A percentile compares a stretch with the other conserved stretches of the same genome.
These are phyloP conservation scores for Candida oleophila DNA, from an alignment of 805 yeast genomes.

Conservation along the genomic window DNA sequence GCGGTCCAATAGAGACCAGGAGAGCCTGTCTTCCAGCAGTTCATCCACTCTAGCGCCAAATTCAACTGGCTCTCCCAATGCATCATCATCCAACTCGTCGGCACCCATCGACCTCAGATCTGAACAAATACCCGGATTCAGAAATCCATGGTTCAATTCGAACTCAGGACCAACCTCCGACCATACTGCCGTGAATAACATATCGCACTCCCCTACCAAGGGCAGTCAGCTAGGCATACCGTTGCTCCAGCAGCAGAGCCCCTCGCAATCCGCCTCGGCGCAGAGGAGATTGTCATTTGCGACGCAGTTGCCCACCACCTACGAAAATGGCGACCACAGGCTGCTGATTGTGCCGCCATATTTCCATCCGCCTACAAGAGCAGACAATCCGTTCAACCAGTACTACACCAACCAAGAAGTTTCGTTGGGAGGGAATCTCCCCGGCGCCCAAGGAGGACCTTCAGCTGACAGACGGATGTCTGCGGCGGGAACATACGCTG, in stretches of 20 bases:
- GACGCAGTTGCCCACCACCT: slow-evolving; percentile 44
- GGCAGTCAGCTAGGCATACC: slow-evolving; percentile 5
- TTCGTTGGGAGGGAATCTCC: slow-evolving; percentile 13
- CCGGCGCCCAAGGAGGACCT: neutral
- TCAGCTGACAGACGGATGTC: slow-evolving; percentile 34
- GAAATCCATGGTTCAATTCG: slow-evolving; percentile 41
- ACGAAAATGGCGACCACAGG: slow-evolving; percentile 32
- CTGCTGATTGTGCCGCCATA: slow-evolving; percentile 21
- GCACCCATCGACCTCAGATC: slow-evolving; percentile 3
- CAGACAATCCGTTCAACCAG: slow-evolving; percentile 45
- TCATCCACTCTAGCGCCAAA: neutral
- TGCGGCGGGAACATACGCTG: slow-evolving; percentile 23
- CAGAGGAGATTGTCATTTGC: slow-evolving; percentile 5
- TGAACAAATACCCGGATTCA: slow-evolving; percentile 28
- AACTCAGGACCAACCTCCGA: slow-evolving; percentile 15
- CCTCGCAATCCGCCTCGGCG: slow-evolving; percentile 1
- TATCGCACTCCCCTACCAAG: slow-evolving; percentile 11
- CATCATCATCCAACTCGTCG: neutral
- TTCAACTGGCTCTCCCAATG: neutral
- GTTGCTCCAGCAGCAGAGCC: slow-evolving; percentile 4
- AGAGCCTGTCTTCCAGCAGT: neutral
- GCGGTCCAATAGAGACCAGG: neutral
- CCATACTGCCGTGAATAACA: neutral
- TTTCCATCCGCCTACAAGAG: slow-evolving; percentile 44
- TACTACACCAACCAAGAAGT: slow-evolving; percentile 41